Evolutionary conservation across 2,329 filamentous ascomycete genomes (phyloP).

Genomic region (Botrytis fragariae): DNA sequence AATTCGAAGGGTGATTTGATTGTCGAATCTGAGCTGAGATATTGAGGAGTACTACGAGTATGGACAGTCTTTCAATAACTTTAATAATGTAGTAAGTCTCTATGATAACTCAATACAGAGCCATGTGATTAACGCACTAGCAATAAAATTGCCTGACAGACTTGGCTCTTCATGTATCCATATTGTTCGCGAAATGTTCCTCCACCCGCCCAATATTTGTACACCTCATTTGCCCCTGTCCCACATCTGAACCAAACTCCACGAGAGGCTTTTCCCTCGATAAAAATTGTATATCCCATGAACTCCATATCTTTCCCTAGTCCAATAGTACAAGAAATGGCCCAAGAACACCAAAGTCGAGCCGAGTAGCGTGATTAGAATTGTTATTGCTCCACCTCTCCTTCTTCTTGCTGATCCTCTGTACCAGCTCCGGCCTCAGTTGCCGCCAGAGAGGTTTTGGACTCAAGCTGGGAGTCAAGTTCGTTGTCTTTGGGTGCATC

Average conservation of each 20-base stretch:
- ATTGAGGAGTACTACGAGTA: not conserved
- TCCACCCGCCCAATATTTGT: not conserved
- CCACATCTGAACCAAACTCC: conserved; percentile 1
- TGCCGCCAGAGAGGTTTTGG: not conserved
- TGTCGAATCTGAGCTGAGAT: not conserved
- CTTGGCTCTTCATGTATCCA: not conserved
- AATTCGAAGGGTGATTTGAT: not conserved
- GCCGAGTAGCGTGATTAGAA: not conserved
- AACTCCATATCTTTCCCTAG: conserved; percentile 5
- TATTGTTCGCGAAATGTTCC: not conserved
- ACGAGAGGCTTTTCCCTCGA: not conserved
- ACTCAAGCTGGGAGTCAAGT: not conserved
- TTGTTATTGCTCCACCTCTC: conserved; percentile 8
- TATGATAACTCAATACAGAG: not conserved
- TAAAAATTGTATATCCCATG: conserved; percentile 1
- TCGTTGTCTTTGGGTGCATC: not conserved
- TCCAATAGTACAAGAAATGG: conserved; percentile 6
- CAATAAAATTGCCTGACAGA: not conserved
- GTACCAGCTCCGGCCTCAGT: not conserved
- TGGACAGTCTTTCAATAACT: not conserved
- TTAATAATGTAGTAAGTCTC: not conserved
- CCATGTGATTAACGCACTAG: not conserved
- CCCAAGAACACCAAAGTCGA: not conserved
- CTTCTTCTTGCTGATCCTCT: conserved; percentile 1
- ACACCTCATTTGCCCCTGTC: conserved; percentile 3